phyloP scores from a whole-genome alignment of 2,329 filamentous ascomycete species.

The Graphilbum fragrans region DNA sequence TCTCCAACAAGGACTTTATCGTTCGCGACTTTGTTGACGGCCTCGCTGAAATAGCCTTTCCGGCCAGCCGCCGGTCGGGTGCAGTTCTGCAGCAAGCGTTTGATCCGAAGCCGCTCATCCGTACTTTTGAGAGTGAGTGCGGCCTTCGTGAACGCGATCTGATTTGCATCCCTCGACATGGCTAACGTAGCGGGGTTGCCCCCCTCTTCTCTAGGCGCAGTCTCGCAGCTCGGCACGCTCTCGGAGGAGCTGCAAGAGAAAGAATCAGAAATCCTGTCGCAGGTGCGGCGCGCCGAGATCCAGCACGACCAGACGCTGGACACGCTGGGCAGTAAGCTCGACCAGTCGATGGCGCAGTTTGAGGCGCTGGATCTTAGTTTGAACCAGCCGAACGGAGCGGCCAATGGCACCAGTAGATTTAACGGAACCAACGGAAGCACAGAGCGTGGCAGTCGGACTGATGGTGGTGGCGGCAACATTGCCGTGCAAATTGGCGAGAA shows the following conservation, averaged over 20 bases:
- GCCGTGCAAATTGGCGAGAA: constrained; percentile 91
- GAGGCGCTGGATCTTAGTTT: constrained; percentile 78
- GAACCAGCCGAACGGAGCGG: constrained; percentile 40
- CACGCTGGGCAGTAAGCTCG: constrained; percentile 76
- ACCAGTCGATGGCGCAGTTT: constrained; percentile 85
- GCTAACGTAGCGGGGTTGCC: background rate
- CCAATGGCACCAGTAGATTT: background rate
- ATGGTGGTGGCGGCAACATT: constrained; percentile 60
- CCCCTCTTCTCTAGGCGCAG: constrained; percentile 32
- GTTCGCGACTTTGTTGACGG: constrained; percentile 95
- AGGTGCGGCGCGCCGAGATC: constrained; percentile 80
- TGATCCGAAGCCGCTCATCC: constrained; percentile 92
- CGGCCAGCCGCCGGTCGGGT: constrained; percentile 68
- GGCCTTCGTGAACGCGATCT: background rate
- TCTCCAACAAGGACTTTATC: constrained; percentile 86
- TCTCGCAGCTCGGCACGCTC: constrained; percentile 56
- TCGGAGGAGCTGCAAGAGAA: constrained; percentile 78
- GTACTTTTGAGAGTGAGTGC: constrained; percentile 69
- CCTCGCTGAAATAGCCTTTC: constrained; percentile 73
- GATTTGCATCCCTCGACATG: too few relatives aligned
- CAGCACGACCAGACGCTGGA: constrained; percentile 89
- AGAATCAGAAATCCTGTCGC: constrained; percentile 82
- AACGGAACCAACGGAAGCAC: constrained; percentile 16
- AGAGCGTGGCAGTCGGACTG: constrained; percentile 34
- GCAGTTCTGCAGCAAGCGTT: constrained; percentile 53